Base-by-base conservation (phyloP, 768 basidiomycete genomes). In the Phaeotremella fagi region DNA sequence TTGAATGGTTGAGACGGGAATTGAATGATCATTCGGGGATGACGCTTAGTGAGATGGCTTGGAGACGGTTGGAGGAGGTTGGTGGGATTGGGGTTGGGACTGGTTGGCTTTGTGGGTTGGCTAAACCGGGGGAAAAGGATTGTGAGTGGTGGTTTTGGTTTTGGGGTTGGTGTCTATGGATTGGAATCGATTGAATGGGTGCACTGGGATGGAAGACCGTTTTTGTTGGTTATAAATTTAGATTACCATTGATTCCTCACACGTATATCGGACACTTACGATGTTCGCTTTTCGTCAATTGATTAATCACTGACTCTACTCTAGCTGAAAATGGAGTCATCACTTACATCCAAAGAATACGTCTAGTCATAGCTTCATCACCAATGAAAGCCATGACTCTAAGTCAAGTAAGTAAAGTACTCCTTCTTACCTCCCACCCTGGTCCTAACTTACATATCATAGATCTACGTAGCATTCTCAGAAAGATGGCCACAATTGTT, bases 391-490 rank as follows among this genome's bases (percentile, higher is more conserved):
- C 18, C 25, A 41, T 59, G 48, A 54, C 57, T 23, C 37, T 59
- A 20, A 12, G 42, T 25, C 48, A 54, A 25, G 57, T 59, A 24
- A 50, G 57, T 29, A 16, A 42, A 5, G 24, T 18, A 27, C 12
- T 41, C n/a, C n/a, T 24, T 37, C 20, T 24, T 14, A 38, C n/a
- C 22, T 31, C 7, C 23, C 23, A 36, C 18, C n/a, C 16, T 22
- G 14, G n/a, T 11, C 41, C n/a, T 35, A 20, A 16, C 23, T 41
- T 41, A 18, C 14, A 35, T 7, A 15, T 41, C 12, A 6, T 24
- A 59, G 57, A 59, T 59, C 20, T 59, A 54, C 36, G 29, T 50
- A 27, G 57, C 57, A 4, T 50, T 59, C 18, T 52, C 53, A 47
- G 57, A 59, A 23, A 36, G 57, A 22, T 59, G 57, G 57, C 57